Evolutionary conservation across 2,329 filamentous ascomycete genomes (phyloP).

Genomic region (Scytalidium lignicola): DNA sequence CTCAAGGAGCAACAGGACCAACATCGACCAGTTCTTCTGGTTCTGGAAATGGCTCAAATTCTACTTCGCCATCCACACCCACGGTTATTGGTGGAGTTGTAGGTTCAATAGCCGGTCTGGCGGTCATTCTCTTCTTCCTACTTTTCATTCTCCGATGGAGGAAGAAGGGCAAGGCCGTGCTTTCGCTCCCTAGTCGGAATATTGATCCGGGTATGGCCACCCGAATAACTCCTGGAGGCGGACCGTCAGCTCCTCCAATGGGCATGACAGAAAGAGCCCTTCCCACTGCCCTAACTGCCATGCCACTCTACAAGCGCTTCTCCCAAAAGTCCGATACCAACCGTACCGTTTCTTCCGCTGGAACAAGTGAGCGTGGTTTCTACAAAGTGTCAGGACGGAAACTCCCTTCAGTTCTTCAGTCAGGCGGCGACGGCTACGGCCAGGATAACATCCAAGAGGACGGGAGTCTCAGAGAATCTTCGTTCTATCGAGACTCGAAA

Average conservation of each 20-base stretch:
- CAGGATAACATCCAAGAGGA: slow-evolving; percentile 31
- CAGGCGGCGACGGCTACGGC: slow-evolving; percentile 58
- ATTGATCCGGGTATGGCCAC: slow-evolving; percentile 28
- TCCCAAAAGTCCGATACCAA: slow-evolving; percentile 22
- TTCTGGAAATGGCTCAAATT: slow-evolving; percentile 9
- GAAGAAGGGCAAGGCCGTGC: slow-evolving; percentile 39
- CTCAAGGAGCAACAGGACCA: slow-evolving; percentile 5
- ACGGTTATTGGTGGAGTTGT: slow-evolving; percentile 31
- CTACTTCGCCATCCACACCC: slow-evolving; percentile 16
- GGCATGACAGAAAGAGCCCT: slow-evolving; percentile 44
- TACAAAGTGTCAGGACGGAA: slow-evolving; percentile 62
- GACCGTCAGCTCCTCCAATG: slow-evolving; percentile 14
- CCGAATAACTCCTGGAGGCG: slow-evolving; percentile 18
- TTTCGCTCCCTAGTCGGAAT: slow-evolving; percentile 38
- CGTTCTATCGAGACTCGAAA: slow-evolving; percentile 50
- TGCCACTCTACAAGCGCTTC: slow-evolving; percentile 35
- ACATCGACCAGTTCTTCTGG: slow-evolving; percentile 15
- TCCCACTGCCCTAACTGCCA: slow-evolving; percentile 41
- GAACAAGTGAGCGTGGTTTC: slow-evolving; percentile 52
- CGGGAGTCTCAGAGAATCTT: slow-evolving; percentile 41
- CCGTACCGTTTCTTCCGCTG: slow-evolving; percentile 26
- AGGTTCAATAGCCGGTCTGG: slow-evolving; percentile 53
- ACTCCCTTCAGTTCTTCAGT: slow-evolving; percentile 55
- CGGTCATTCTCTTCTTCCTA: slow-evolving; percentile 49
- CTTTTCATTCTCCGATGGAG: slow-evolving; percentile 51